Percentiles rank a stretch among this genome's conserved stretches.
Conservation (phyloP, 2,329 filamentous ascomycete species). For the Pseudopyrenochaeta lycopersici region DNA sequence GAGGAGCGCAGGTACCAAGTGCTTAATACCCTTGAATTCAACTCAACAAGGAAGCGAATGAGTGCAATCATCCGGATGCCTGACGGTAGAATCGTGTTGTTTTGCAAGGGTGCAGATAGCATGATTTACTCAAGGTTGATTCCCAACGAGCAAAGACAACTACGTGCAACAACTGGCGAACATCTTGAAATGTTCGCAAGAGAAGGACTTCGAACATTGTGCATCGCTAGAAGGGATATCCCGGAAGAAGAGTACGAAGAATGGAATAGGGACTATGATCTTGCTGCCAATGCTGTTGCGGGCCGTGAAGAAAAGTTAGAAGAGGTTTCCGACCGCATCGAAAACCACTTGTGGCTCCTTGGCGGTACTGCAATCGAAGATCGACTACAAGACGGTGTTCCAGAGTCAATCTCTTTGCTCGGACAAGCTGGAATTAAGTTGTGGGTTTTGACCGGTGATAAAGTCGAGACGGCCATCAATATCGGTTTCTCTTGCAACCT, state of each 20-base stretch:
- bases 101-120: slow-evolving; percentile 97
- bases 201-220: slow-evolving; percentile 93
- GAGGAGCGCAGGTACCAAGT: slow-evolving; percentile 85
- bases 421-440: slow-evolving; percentile 96
- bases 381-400: slow-evolving; percentile 93
- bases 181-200: slow-evolving; percentile 97
- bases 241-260: slow-evolving; percentile 81
- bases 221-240: slow-evolving; percentile 85
- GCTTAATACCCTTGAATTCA: slow-evolving; percentile 96
- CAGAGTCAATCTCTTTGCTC: slow-evolving; percentile 91
- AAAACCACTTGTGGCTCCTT: slow-evolving; percentile 85
- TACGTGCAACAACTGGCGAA: slow-evolving; percentile 84
- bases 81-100: slow-evolving; percentile 85
- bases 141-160: slow-evolving; percentile 83
- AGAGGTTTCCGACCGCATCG: slow-evolving; percentile 86
- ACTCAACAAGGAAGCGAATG: slow-evolving; percentile 96
- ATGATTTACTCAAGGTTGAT: slow-evolving; percentile 94
- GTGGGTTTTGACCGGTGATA: slow-evolving; percentile 98
- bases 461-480: slow-evolving; percentile 99
- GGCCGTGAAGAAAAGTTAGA: slow-evolving; percentile 94
- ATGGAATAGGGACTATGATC: slow-evolving; percentile 89
- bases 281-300: slow-evolving; percentile 82
- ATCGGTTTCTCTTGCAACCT: slow-evolving; percentile 99
- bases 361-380: slow-evolving; percentile 98
- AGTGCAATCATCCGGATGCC: slow-evolving; percentile 97